Conservation (phyloP, 164 flowering plant species). For the Hamamelis virginiana region DNA sequence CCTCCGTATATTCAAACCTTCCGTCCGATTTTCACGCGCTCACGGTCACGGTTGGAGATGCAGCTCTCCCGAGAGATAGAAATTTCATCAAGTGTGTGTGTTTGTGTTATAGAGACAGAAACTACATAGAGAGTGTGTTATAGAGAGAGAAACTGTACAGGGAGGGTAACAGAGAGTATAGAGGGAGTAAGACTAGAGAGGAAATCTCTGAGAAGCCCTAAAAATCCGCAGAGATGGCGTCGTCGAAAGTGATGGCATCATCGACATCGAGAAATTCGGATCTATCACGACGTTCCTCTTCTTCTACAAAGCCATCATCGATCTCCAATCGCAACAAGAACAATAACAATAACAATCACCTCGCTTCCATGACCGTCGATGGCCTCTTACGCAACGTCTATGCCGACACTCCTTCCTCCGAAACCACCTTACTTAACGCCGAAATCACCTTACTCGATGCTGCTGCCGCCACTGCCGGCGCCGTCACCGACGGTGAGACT, state of each 20-base stretch:
- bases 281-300: slow-evolving; percentile 38
- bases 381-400: slow-evolving; percentile 43
- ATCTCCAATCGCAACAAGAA: slow-evolving; percentile 13
- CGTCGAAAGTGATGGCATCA: slow-evolving; percentile 46
- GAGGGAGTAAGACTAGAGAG: too few relatives aligned
- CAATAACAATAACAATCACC: neutral
- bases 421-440: slow-evolving; percentile 29
- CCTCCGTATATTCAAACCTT: too few relatives aligned
- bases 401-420: slow-evolving; percentile 22
- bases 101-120: too few relatives aligned
- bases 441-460: slow-evolving; percentile 19
- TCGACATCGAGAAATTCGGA: slow-evolving; percentile 49
- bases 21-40: too few relatives aligned
- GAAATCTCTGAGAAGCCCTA: neutral
- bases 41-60: too few relatives aligned
- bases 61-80: too few relatives aligned
- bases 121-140: too few relatives aligned
- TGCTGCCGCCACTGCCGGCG: slow-evolving; percentile 2
- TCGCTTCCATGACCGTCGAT: slow-evolving; percentile 42
- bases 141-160: too few relatives aligned
- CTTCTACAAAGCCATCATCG: slow-evolving; percentile 18
- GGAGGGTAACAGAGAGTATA: too few relatives aligned
- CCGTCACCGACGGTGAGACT: neutral
- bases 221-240: slow-evolving; percentile 35
- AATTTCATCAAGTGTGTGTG: too few relatives aligned